Conservation (phyloP, 2,329 filamentous ascomycete species). For the Ascochyta viciae-villosae region DNA sequence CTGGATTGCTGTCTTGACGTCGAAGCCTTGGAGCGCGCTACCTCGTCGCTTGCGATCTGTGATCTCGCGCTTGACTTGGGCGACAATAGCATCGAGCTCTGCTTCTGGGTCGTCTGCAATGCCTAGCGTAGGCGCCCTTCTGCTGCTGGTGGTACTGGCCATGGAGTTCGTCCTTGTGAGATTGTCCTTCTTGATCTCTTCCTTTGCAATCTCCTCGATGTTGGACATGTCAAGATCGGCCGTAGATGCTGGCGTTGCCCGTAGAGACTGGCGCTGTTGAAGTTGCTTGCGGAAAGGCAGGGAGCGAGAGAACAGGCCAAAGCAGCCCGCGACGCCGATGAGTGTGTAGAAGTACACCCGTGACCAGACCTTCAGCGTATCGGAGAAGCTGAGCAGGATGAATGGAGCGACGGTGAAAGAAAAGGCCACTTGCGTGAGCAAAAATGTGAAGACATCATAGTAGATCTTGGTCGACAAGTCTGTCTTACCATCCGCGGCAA, state of each 20-base stretch:
- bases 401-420: conserved; percentile 86
- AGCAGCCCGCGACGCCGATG: conserved; percentile 68
- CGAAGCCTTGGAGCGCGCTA: conserved; percentile 44
- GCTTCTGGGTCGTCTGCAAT: conserved; percentile 77
- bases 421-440: conserved; percentile 82
- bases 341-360: conserved; percentile 89
- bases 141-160: conserved; percentile 57
- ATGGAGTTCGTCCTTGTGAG: conserved; percentile 62
- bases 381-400: conserved; percentile 75
- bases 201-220: conserved; percentile 43
- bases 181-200: conserved; percentile 43
- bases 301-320: conserved; percentile 81
- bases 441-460: conserved; percentile 80
- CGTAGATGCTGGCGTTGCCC: conserved; percentile 27
- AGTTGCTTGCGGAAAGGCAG: conserved; percentile 64
- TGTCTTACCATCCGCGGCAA: conserved; percentile 72
- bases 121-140: conserved; percentile 72
- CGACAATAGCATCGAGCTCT: conserved; percentile 79
- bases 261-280: conserved; percentile 41
- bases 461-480: conserved; percentile 72
- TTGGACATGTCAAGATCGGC: conserved; percentile 31
- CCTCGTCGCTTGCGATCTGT: conserved; percentile 62
- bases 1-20: conserved; percentile 46
- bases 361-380: conserved; percentile 78
- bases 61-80: conserved; percentile 77